Evolutionary conservation across 2,329 filamentous ascomycete genomes (phyloP).

Genomic region (Plenodomus biglobosus): DNA sequence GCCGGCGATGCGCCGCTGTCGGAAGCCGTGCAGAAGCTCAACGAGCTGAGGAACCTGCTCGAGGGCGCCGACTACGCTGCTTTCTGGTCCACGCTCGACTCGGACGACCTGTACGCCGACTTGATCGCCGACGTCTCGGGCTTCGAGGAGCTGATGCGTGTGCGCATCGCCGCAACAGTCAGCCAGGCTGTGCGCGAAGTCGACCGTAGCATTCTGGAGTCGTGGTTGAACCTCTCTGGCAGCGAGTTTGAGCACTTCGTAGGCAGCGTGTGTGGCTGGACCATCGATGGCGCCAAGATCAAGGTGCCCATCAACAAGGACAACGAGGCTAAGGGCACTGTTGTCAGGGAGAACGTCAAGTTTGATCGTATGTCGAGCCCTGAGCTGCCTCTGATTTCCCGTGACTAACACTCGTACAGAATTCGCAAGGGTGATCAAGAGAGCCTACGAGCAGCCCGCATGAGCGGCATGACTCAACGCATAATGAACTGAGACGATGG

Average conservation of each 20-base stretch:
- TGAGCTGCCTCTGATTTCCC: neutral
- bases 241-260: slow-evolving; percentile 54
- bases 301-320: slow-evolving; percentile 90
- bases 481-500: slow-evolving; percentile 18
- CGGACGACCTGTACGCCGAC: slow-evolving; percentile 93
- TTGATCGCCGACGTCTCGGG: slow-evolving; percentile 90
- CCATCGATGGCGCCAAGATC: slow-evolving; percentile 67
- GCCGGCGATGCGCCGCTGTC: slow-evolving; percentile 69
- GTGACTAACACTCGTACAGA: slow-evolving; percentile 27
- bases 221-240: slow-evolving; percentile 52
- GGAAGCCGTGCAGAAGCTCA: slow-evolving; percentile 89
- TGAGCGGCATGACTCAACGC: slow-evolving; percentile 18
- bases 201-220: slow-evolving; percentile 49
- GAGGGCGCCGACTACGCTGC: slow-evolving; percentile 84
- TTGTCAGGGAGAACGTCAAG: slow-evolving; percentile 93
- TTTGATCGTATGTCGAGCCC: slow-evolving; percentile 63
- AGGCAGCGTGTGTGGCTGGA: slow-evolving; percentile 71
- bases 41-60: slow-evolving; percentile 80
- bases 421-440: slow-evolving; percentile 41
- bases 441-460: slow-evolving; percentile 44
- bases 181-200: slow-evolving; percentile 84
- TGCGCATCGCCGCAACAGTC: slow-evolving; percentile 85
- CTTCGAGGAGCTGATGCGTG: slow-evolving; percentile 91
- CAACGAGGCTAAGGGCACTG: slow-evolving; percentile 84
- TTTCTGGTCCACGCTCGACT: slow-evolving; percentile 93